Evolutionary conservation across 2,329 filamentous ascomycete species (phyloP), one percentile per base, ranked within the genome.

Genomic region (Orbilia oligospora): DNA sequence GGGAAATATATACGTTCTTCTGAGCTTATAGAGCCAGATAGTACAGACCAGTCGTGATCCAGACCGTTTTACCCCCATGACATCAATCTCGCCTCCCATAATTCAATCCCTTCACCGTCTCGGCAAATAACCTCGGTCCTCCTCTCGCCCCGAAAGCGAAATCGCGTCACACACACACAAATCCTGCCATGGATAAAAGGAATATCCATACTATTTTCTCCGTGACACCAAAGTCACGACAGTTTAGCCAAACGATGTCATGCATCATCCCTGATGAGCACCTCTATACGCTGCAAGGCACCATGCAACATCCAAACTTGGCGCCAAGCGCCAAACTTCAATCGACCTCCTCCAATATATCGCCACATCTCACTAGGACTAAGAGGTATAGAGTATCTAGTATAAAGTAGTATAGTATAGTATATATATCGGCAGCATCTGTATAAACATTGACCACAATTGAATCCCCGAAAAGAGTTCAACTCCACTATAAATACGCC

Each of bases 401-500:
- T 36, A 33, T 36, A 38, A 22, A 44, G 18, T 65, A 65, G 41
- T 49, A 51, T 36, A 65, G 44, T 36, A 33, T 65, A 38, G 27
- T 51, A 67, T 61, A 38, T 75, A 75, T 75, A 68, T 38, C 51
- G 33, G 63, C 24, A 66, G 49, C 22, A 41, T 36, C 49, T 56
- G 66, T 65, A 78, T 72, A 65, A 70, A 72, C 30, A 67, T 36
- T 70, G 66, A 22, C 24, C 18, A 58, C 49, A 64, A 65, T 46
- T 33, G 49, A 46, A 49, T 49, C 38, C 61, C 56, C 38, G 30
- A 65, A 63, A 63, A 30, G 58, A 41, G 63, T 53, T 68, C 64
- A 63, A 36, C 33, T 76, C 71, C 64, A 63, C 61, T 71, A 49
- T 71, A 77, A 44, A 68, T 78, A 72, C 75, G 75, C 75, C 75